Evolutionary conservation across 2,329 filamentous ascomycete species (phyloP).

Genomic region (Monosporascus sp.): DNA sequence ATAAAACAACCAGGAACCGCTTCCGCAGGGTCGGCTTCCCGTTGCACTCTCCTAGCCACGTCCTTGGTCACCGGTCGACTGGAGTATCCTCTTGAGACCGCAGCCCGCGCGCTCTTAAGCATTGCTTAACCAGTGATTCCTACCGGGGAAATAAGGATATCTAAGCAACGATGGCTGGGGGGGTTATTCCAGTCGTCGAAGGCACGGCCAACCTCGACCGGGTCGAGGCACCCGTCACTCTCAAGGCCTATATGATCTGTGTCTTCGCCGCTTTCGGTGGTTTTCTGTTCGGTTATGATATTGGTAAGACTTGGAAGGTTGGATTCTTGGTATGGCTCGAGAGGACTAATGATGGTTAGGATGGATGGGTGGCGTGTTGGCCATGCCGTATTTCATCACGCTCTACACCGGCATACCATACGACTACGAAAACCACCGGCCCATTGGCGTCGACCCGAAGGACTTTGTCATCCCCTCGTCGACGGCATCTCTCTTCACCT

Average conservation of each 20-base stretch:
- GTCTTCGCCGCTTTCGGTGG: conserved; percentile 66
- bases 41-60: no score
- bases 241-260: conserved; percentile 64
- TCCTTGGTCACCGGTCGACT: no score
- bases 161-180: conserved; percentile 22
- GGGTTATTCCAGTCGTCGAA: conserved; percentile 14
- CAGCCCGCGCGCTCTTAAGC: conserved; percentile 10
- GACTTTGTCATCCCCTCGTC: conserved; percentile 38
- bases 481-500: conserved; percentile 57
- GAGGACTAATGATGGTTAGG: conserved; percentile 25
- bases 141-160: background rate
- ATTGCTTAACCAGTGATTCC: conserved; percentile 9
- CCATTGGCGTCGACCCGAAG: conserved; percentile 17
- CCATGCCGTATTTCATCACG: conserved; percentile 32
- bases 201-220: conserved; percentile 47
- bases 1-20: no score
- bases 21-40: no score
- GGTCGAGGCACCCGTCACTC: conserved; percentile 63
- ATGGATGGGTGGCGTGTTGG: conserved; percentile 47
- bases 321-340: conserved; percentile 31
- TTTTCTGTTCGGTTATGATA: conserved; percentile 77
- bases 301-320: conserved; percentile 39
- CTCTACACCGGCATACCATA: conserved; percentile 34
- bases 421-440: conserved; percentile 20
- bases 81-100: conserved; percentile 1